Conservation (phyloP, 2,329 filamentous ascomycete genomes). For the Cytospora chrysosperma region DNA sequence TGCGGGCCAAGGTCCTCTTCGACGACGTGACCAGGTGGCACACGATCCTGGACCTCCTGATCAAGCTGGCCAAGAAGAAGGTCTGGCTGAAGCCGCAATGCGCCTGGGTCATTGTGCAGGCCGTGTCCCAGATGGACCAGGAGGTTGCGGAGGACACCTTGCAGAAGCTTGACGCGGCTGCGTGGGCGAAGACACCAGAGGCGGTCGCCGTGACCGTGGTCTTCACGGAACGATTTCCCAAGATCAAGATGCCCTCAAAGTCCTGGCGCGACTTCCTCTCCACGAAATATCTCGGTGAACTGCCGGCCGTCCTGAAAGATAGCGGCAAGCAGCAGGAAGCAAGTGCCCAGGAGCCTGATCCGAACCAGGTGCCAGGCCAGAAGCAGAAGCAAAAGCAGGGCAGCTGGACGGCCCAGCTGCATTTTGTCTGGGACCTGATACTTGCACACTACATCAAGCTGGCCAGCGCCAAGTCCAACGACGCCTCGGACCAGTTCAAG, state of each 20-base stretch:
- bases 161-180: constrained; percentile 59
- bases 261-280: constrained; percentile 79
- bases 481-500: constrained; percentile 54
- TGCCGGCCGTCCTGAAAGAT: constrained; percentile 80
- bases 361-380: constrained; percentile 32
- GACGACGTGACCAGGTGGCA: constrained; percentile 59
- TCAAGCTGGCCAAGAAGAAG: constrained; percentile 75
- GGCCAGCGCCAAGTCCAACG: constrained; percentile 32
- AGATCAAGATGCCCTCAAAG: constrained; percentile 63
- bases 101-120: constrained; percentile 76
- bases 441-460: constrained; percentile 52
- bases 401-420: constrained; percentile 75
- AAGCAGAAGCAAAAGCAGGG: constrained; percentile 55
- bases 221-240: constrained; percentile 62
- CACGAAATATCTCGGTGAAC: constrained; percentile 62
- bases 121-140: constrained; percentile 61
- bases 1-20: constrained; percentile 75
- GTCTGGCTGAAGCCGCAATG: constrained; percentile 89
- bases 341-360: constrained; percentile 38
- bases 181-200: constrained; percentile 77
- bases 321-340: constrained; percentile 55
- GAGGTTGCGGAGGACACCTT: constrained; percentile 62
- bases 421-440: constrained; percentile 85
- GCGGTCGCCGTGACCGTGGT: constrained; percentile 87
- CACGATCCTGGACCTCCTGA: constrained; percentile 68